Conservation (phyloP, 2,329 filamentous ascomycete species). For the Tolypocladium cylindrosporum region DNA sequence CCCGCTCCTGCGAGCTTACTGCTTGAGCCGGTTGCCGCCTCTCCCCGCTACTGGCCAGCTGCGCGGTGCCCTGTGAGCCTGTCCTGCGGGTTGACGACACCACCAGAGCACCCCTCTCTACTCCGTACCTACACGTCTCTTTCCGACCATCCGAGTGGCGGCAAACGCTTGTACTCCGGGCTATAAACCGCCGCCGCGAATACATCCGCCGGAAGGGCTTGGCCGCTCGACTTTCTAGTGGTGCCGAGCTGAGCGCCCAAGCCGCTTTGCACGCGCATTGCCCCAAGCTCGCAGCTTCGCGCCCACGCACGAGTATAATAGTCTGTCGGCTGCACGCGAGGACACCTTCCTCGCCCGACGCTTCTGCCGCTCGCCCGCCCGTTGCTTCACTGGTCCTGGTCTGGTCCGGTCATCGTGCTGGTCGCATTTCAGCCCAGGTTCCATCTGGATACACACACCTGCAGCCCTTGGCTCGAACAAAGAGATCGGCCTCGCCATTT, state of each 20-base stretch:
- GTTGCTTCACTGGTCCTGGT: background rate
- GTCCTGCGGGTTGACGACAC: slow-evolving; percentile 16
- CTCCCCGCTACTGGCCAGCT: background rate
- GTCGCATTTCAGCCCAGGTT: background rate
- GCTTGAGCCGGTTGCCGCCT: background rate
- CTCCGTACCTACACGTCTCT: slow-evolving; percentile 1
- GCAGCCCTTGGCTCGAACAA: background rate
- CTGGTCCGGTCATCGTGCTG: background rate
- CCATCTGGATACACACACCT: background rate
- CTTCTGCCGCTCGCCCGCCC: slow-evolving; percentile 11
- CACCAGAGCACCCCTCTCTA: slow-evolving; percentile 2
- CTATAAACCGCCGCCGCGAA: background rate
- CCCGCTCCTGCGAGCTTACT: background rate
- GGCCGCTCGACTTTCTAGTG: slow-evolving; percentile 5
- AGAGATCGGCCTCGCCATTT: background rate
- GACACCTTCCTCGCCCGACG: slow-evolving; percentile 4
- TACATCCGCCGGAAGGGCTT: background rate
- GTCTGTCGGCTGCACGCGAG: background rate
- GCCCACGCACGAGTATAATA: background rate
- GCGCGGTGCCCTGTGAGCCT: background rate
- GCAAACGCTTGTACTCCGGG: background rate
- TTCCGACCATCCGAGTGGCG: slow-evolving; percentile 9
- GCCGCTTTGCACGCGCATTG: slow-evolving; percentile 14
- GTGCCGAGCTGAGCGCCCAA: slow-evolving; percentile 21
- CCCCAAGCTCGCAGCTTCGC: background rate